Base-by-base conservation (phyloP, 2,329 filamentous ascomycete genomes). In the Torrubiella hemipterigena region DNA sequence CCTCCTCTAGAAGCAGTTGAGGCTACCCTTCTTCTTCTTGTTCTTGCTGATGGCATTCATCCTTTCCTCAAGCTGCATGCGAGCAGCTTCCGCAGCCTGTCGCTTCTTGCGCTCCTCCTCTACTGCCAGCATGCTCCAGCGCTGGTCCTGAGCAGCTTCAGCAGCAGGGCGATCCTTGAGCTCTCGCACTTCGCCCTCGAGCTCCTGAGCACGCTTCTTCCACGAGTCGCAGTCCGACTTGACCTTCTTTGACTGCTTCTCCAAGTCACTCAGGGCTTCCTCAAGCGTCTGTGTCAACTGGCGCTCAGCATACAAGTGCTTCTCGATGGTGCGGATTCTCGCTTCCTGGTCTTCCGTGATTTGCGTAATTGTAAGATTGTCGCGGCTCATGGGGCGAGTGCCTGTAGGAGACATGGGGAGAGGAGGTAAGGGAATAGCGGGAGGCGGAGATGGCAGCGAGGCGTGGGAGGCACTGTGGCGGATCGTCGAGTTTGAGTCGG, bases 71-170 rank as follows among this genome's bases (percentile, higher is more conserved):
- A 98, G 72, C 48, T 93, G 83, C 23, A 81, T 82, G 32, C 82
- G 71, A 26, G 91, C 91, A 42, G 81, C 76, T 63, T 98, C 91
- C 21, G 93, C 87, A 40, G 89, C 83, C 41, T 85, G 71, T 38
- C 91, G 72, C 61, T 93, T 93, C 63, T 84, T 89, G 46, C 89
- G 76, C 68, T 98, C 91, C 58, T 98, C 89, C 54, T 98, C 93
- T 15, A 96, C 84, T 38, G 86, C 83, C 54, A 94, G 85, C 44
- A 96, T 70, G 40, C 73, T 79, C 71, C 71, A 78, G 33, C 74
- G 60, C 49, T 66, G 63, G 48, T 77, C 70, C 35, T 62, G 61
- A 34, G 58, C 56, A 2, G 67, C 58, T 44, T 65, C 64, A 4
- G 49, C 45, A 7, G 49, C 43, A n/a, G 55, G 52, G 5, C 57